phyloP scores from a whole-genome alignment of 2,329 filamentous ascomycete genomes.

The Neobulgaria alba region DNA sequence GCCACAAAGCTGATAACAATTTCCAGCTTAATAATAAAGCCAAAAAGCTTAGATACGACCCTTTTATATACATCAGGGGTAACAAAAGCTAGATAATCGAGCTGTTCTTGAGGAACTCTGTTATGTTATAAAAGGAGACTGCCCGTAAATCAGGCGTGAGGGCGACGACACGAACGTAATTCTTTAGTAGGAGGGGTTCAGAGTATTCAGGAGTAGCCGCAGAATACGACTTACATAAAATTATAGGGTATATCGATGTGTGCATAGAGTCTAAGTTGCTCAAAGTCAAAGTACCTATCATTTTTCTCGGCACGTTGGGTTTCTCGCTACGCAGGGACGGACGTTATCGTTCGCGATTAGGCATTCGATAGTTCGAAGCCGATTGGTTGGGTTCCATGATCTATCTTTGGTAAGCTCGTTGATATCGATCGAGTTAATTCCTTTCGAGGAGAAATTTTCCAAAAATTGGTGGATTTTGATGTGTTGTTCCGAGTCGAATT shows the following conservation, averaged over 20 bases:
- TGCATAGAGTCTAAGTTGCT: constrained; percentile 14
- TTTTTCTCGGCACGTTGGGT: constrained; percentile 15
- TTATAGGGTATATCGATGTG: constrained; percentile 3
- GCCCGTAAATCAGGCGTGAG: constrained; percentile 5
- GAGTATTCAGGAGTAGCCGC: constrained; percentile 2
- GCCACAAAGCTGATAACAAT: constrained; percentile 5
- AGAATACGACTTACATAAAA: constrained; percentile 6
- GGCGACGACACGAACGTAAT: constrained; percentile 3
- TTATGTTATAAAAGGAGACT: constrained; percentile 6
- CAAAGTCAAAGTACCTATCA: constrained; percentile 23
- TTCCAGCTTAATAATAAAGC: neutral
- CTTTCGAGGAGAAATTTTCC: too few relatives aligned
- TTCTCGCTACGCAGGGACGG: constrained; percentile 2
- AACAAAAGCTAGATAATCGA: neutral
- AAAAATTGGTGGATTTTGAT: too few relatives aligned
- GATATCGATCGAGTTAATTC: too few relatives aligned
- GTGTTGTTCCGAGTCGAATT: too few relatives aligned
- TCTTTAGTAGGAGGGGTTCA: constrained; percentile 6
- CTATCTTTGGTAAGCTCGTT: too few relatives aligned
- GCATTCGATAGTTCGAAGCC: too few relatives aligned
- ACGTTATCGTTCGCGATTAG: too few relatives aligned
- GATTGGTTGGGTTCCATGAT: too few relatives aligned
- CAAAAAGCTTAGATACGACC: neutral
- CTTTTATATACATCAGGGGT: neutral
- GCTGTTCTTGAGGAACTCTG: constrained; percentile 3